Evolutionary conservation across 2,329 filamentous ascomycete genomes (phyloP), one percentile per base, ranked within the genome.

Genomic region (Arthroderma sp.): DNA sequence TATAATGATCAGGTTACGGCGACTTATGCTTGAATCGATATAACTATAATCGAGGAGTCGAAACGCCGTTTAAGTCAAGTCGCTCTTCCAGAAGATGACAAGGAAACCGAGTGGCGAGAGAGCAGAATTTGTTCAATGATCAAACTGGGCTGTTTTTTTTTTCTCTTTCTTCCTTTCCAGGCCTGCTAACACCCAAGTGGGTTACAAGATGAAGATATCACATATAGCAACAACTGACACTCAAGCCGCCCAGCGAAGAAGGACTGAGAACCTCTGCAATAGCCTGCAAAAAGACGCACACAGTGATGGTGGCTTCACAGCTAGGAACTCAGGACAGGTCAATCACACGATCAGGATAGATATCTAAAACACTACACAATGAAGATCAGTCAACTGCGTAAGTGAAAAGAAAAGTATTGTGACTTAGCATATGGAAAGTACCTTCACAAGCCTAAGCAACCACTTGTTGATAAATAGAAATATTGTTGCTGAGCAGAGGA

Each of bases 151-250:
- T 38, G 47, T 51, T 25, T 51, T 51, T 17, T 25, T 51, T 51
- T 51, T 19, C 23, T 51, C n/a, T 54, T 38, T 54, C 37, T 19
- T 37, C 28, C 17, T 25, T 54, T 39, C 33, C 51, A 39, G 51
- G 17, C 31, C 33, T 37, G 37, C 51, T 54, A 54, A 54, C 33
- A 37, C 51, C 51, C 51, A 28, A 39, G 19, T 13, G 51, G 51
- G 51, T n/a, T 54, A 54, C 51, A 54, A 54, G 31, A 54, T 54
- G 51, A 39, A 54, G 15, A 54, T 51, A 51, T 51, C 47, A 51
- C 47, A 51, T 51, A 51, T 51, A 51, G 25, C 23, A 51, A 51
- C 47, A 51, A 51, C 23, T 17, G 47, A 11, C 28, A 21, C 47
- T 25, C 47, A n/a, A 51, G 47, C 47, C 47, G 47, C 47, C 25